phyloP scores from a whole-genome alignment of 345 rosid genomes.

The Carallia brachiata region DNA sequence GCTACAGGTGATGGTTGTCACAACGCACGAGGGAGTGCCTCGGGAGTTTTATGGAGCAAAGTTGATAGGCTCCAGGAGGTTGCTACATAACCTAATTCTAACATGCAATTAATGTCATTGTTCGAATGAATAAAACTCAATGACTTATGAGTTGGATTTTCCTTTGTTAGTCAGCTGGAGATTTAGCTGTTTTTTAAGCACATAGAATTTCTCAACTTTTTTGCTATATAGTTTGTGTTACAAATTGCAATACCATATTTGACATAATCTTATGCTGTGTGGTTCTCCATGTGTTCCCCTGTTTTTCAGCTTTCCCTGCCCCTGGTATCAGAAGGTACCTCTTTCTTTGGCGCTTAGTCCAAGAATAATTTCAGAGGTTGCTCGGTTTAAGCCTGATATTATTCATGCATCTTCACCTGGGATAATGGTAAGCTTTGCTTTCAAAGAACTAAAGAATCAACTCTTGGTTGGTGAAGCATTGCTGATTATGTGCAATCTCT shows the following conservation, averaged over 20 bases:
- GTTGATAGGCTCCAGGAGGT: constrained; percentile 94
- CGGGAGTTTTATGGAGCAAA: constrained; percentile 92
- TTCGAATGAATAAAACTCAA: background rate
- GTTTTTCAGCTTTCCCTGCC: constrained; percentile 80
- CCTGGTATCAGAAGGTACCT: constrained; percentile 92
- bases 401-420: constrained; percentile 99
- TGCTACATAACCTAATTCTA: constrained; percentile 12
- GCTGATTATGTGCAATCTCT: constrained; percentile 21
- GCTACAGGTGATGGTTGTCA: constrained; percentile 85
- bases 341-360: constrained; percentile 97
- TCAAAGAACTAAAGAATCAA: background rate
- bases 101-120: background rate
- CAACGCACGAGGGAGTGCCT: constrained; percentile 99
- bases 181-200: background rate
- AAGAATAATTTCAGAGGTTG: constrained; percentile 93
- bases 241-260: no score
- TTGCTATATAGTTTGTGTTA: background rate
- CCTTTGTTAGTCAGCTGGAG: background rate
- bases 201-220: background rate
- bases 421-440: constrained; percentile 59
- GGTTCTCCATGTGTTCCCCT: constrained; percentile 14
- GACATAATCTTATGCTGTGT: background rate
- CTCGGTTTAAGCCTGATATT: constrained; percentile 95
- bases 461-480: constrained; percentile 6
- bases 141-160: background rate